Conservation (phyloP, 2,329 filamentous ascomycete species). For the Didymosphaeria variabile region DNA sequence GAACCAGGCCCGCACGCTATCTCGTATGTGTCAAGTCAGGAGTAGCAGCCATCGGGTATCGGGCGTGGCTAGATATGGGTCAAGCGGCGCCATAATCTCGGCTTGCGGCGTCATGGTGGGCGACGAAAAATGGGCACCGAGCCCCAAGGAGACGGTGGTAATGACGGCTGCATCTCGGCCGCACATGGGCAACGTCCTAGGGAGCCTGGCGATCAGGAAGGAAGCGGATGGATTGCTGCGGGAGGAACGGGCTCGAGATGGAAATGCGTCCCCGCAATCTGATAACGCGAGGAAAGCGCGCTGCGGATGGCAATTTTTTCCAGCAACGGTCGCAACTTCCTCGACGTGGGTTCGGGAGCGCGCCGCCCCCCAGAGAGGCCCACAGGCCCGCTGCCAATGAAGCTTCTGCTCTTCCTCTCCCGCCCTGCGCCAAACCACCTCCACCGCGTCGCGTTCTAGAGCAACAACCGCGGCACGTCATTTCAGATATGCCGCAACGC, state of each 20-base stretch:
- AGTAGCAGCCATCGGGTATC: too few relatives aligned
- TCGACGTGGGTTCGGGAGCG: background rate
- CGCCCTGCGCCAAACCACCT: background rate
- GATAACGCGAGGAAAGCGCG: background rate
- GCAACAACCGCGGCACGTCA: conserved; percentile 1
- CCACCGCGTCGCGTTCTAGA: background rate
- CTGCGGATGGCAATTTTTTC: background rate
- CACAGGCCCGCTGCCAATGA: background rate
- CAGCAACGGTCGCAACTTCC: background rate
- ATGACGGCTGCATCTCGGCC: background rate
- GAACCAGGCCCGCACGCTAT: background rate
- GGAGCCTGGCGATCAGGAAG: background rate
- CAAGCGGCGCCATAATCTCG: background rate
- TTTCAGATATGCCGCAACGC: background rate
- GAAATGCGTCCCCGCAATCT: background rate
- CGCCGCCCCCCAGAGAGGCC: background rate
- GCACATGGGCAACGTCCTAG: background rate
- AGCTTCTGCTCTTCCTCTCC: too few relatives aligned
- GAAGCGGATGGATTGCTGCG: background rate
- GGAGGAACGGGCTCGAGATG: background rate
- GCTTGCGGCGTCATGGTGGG: background rate
- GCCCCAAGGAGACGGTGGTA: background rate
- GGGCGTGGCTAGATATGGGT: background rate
- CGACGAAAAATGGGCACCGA: background rate
- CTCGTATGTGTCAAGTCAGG: background rate